Base-by-base conservation (phyloP, 2,329 filamentous ascomycete species). In the Ophiocordyceps camponoti-saundersi region DNA sequence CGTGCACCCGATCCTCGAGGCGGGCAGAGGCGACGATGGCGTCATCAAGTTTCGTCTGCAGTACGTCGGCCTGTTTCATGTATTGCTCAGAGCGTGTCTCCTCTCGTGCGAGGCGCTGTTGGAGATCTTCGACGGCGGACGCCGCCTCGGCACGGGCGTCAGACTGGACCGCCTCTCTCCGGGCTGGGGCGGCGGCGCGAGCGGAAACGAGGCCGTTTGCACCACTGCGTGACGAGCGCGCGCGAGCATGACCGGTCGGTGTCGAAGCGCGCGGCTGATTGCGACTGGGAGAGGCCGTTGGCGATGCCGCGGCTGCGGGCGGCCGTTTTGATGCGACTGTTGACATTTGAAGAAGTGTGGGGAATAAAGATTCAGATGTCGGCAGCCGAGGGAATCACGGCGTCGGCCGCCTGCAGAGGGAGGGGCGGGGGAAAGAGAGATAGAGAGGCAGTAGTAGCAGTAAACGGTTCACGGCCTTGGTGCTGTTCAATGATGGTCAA, bases 41-140 rank as follows among this genome's bases (percentile, higher is more conserved):
- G 54, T 96, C 90, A 59, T 96, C 88, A 8, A 96, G 73, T 55
- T 85, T 80, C 53, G 83, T 75, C 65, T 95, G 87, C 53, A 96
- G 68, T 43, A 94, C 81, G 49, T 92, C 84, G 47, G 80, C 70
- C 66, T 95, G 87, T 63, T 89, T 90, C 66, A 83, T 80, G 61
- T 80, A 82, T 57, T 88, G 80, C 55, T 92, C 85, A 1, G 83
- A 83, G 39, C 77, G 70, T 45, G 71, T 74, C 65, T 95, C 90
- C 21, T 88, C 84, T 62, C 82, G 85, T 56, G 85, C 77, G 45
- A 95, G 71, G 48, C 86, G 80, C 53, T 87, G 80, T 65, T 87
- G 88, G 49, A 95, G 69, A 53, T 95, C 88, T 52, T 93, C 85
- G 49, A 95, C 73, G 48, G 85, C 69, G 16, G 85, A 81, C 41